phyloP scores from a whole-genome alignment of 768 basidiomycete species.

The Cubamyces sp. region DNA sequence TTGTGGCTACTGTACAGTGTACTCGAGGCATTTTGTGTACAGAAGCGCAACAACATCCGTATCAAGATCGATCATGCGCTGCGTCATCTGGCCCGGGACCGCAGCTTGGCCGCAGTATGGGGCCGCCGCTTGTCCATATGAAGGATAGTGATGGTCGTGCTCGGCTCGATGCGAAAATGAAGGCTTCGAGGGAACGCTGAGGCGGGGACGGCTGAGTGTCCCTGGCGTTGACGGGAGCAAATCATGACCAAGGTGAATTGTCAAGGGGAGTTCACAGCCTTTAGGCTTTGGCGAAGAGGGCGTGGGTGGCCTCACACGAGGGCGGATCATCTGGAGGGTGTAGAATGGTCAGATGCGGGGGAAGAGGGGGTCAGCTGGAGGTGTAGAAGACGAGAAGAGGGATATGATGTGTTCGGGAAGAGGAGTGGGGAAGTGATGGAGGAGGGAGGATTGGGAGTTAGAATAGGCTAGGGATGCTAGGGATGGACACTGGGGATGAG shows the following conservation, averaged over 20 bases:
- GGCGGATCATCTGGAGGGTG: conserved; percentile 17
- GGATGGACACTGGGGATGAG: conserved; percentile 2
- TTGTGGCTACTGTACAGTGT: not conserved
- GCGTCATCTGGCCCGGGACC: conserved; percentile 1
- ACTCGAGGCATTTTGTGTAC: not conserved
- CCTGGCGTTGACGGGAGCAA: conserved; percentile 2
- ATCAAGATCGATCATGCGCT: conserved; percentile 16
- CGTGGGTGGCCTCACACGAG: conserved; percentile 17
- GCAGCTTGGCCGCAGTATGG: not conserved
- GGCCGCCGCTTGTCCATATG: conserved; percentile 9
- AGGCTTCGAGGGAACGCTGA: not conserved
- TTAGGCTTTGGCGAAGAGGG: conserved; percentile 20
- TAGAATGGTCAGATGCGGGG: conserved; percentile 10
- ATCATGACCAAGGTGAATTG: conserved; percentile 3
- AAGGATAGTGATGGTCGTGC: conserved; percentile 3
- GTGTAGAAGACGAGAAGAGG: conserved; percentile 11
- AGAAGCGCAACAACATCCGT: not conserved
- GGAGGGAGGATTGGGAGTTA: conserved; percentile 1
- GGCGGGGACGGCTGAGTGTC: conserved; percentile 11
- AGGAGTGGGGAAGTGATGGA: not conserved
- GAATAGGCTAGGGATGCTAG: conserved; percentile 10
- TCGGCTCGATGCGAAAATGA: conserved; percentile 16
- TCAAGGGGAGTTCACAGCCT: conserved; percentile 1
- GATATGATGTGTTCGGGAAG: not conserved
- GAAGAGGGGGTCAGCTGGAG: conserved; percentile 19